Base-by-base conservation (phyloP, 805 yeast genomes). In the Tetrapisispora fleetii region DNA sequence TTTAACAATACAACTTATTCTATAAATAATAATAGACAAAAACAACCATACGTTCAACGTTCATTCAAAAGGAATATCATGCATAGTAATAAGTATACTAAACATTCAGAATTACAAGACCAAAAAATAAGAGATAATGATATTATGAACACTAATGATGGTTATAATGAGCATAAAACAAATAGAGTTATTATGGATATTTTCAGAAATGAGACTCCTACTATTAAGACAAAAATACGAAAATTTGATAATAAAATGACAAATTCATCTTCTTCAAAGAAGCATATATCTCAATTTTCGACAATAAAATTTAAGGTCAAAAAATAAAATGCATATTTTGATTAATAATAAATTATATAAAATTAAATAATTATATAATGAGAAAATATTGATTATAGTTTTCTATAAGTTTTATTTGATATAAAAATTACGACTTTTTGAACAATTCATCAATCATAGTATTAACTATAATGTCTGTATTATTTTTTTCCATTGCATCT, bases 401-500 rank as follows among this genome's bases (percentile, higher is more conserved):
- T 6, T 24, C 28, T 24, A 24, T 24, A 24, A 24, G 28, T 24
- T 32, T 32, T 14, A 6, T 7, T 32, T 11, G 8, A 11, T 6
- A 32, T 32, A 27, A 27, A 24, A 41, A 4, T 30, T 32, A 41
- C 18, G 8, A 27, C 14, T 27, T 36, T 18, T 22, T 37, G 2
- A 44, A 9, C 13, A 19, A 4, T 35, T 40, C 47, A 30, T 42
- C 66, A 32, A 32, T 39, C 11, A 45, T 39, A 10, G 47, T 24
- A 1, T 52, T 39, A 30, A 55, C 48, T 4, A 49, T 44, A 1
- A 47, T 44, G 22, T 56, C 60, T 64, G 72, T 68, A 36, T 63
- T 62, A 35, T 72, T 73, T 27, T 66, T 67, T 17, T 73, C 77
- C 2, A 62, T 60, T 2, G 75, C 69, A n/a, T 75, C 79, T 10